Evolutionary conservation across 305 asterid species (phyloP).

Genomic region (Fraxinus velutina): DNA sequence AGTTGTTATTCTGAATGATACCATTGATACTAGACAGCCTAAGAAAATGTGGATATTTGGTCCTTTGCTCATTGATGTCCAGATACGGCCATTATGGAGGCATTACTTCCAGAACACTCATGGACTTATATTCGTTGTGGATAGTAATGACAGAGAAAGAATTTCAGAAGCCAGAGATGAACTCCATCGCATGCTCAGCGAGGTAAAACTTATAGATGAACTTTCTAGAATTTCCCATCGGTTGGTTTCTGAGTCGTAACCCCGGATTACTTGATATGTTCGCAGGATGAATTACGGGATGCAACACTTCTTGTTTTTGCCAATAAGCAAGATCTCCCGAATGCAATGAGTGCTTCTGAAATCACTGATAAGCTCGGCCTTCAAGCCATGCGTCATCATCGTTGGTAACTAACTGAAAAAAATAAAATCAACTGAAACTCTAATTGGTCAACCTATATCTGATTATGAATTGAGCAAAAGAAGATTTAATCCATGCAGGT

Average conservation of each 20-base stretch:
- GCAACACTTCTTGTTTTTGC: slow-evolving; percentile 49
- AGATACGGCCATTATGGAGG: slow-evolving; percentile 52
- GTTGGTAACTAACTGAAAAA: slow-evolving; percentile 28
- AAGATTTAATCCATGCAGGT: slow-evolving; percentile 24
- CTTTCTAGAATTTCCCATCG: background rate
- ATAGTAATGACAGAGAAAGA: slow-evolving; percentile 48
- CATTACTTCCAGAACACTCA: slow-evolving; percentile 49
- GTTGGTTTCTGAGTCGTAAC: background rate
- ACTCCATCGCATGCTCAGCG: slow-evolving; percentile 45
- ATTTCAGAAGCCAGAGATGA: slow-evolving; percentile 47
- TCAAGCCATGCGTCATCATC: slow-evolving; percentile 40
- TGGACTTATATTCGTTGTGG: slow-evolving; percentile 52
- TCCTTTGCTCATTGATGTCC: slow-evolving; percentile 5
- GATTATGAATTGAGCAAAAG: background rate
- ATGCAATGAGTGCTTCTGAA: slow-evolving; percentile 44
- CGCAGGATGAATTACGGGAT: slow-evolving; percentile 42
- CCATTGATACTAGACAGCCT: background rate
- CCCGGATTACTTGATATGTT: background rate
- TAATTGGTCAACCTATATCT: background rate
- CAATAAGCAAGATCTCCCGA: slow-evolving; percentile 52
- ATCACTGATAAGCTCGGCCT: slow-evolving; percentile 54
- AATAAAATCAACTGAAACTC: background rate
- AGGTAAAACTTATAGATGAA: slow-evolving; percentile 25
- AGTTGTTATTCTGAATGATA: background rate
- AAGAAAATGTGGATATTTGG: background rate